Conservation (phyloP, 2,329 filamentous ascomycete genomes). For the Xylaria polymorpha region DNA sequence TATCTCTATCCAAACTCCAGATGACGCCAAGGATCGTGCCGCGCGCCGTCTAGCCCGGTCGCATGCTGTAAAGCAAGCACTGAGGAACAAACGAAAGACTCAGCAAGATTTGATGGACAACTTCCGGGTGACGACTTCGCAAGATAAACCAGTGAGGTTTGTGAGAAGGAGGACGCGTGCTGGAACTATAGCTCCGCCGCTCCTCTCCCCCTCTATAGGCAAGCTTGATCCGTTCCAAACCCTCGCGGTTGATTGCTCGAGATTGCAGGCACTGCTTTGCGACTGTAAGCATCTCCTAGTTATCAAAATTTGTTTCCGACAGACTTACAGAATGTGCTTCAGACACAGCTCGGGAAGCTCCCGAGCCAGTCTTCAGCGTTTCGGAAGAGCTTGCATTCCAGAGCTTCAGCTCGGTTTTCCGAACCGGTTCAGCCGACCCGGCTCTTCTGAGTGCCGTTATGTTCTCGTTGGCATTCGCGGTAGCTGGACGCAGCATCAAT, state of each 20-base stretch:
- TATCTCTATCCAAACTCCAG: conserved; percentile 38
- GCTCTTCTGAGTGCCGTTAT: conserved; percentile 56
- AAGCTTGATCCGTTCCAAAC: conserved; percentile 42
- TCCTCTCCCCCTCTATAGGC: conserved; percentile 18
- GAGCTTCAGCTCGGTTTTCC: conserved; percentile 53
- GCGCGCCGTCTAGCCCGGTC: conserved; percentile 47
- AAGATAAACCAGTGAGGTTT: conserved; percentile 20
- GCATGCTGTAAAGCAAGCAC: conserved; percentile 48
- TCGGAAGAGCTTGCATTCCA: conserved; percentile 53
- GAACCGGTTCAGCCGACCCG: conserved; percentile 49
- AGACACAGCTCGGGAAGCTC: conserved; percentile 41
- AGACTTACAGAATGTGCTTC: conserved; percentile 36
- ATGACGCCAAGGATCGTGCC: conserved; percentile 37
- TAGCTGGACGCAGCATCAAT: conserved; percentile 44
- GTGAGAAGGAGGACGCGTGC: background rate
- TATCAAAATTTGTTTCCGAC: background rate
- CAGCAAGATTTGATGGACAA: conserved; percentile 45
- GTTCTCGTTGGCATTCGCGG: conserved; percentile 54
- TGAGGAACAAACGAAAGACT: conserved; percentile 47
- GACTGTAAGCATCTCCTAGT: conserved; percentile 38
- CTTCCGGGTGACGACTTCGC: conserved; percentile 41
- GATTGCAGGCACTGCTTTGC: conserved; percentile 38
- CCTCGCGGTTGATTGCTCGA: conserved; percentile 42
- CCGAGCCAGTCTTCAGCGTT: conserved; percentile 54
- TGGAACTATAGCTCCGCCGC: background rate